These are phyloP conservation scores for Endocarpon pusillum DNA, from an alignment of 495 filamentous ascomycete species.

Conservation along the genomic window DNA sequence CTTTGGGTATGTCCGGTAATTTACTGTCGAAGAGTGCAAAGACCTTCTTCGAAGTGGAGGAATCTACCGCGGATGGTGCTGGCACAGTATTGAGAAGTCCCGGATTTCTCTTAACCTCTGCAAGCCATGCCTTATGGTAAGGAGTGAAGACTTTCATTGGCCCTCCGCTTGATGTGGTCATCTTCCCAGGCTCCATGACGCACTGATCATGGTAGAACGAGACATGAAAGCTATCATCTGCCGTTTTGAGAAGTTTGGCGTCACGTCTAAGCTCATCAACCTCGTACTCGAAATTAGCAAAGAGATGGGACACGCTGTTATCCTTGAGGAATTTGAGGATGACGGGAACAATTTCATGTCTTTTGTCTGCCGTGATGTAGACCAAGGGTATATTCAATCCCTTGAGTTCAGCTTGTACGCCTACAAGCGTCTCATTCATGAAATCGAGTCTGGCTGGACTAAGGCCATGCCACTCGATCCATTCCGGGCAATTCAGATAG, in stretches of 20 bases:
- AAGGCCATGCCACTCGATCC: constrained; percentile 25
- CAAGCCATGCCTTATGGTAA: constrained; percentile 23
- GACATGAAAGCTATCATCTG: constrained; percentile 11
- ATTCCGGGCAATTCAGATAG: constrained; percentile 19
- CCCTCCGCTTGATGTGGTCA: constrained; percentile 15
- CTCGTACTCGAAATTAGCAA: constrained; percentile 60
- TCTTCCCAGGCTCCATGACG: constrained; percentile 20
- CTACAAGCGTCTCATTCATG: constrained; percentile 20
- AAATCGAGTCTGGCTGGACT: constrained; percentile 24
- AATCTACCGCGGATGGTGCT: constrained; percentile 15
- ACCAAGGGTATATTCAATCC: constrained; percentile 23
- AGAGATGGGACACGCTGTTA: constrained; percentile 34
- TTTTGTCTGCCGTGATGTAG: constrained; percentile 14
- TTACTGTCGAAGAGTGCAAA: constrained; percentile 15
- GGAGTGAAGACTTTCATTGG: constrained; percentile 29
- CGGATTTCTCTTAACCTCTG: constrained; percentile 14
- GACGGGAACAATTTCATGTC: constrained; percentile 16
- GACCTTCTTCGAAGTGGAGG: constrained; percentile 10
- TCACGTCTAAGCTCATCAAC: constrained; percentile 51
- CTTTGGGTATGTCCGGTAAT: constrained; percentile 15
- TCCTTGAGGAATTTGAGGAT: constrained; percentile 21
- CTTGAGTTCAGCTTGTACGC: constrained; percentile 22
- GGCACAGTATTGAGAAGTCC: constrained; percentile 17
- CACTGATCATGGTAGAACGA: constrained; percentile 23
- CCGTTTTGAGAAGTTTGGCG: constrained; percentile 15